A percentile compares a stretch with the other conserved stretches of the same genome.
Conservation (phyloP, 2,329 filamentous ascomycete species). For the Alternaria solani region DNA sequence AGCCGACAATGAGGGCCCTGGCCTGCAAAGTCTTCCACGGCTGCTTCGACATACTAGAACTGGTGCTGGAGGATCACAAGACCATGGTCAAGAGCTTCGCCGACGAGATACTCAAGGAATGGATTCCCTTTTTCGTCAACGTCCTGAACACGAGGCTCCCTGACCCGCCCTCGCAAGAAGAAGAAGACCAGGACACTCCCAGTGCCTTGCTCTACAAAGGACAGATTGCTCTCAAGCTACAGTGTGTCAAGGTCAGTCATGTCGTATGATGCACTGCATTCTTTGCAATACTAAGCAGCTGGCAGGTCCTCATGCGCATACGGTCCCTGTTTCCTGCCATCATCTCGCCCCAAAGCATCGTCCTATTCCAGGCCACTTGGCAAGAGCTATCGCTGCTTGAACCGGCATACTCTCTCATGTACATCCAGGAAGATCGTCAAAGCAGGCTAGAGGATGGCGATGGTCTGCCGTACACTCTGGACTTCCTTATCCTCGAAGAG, state of each 20-base stretch:
- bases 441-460: conserved; percentile 90
- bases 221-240: conserved; percentile 84
- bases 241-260: conserved; percentile 77
- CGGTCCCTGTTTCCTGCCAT: conserved; percentile 82
- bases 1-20: conserved; percentile 79
- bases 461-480: conserved; percentile 89
- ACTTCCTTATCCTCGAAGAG: conserved; percentile 92
- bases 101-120: conserved; percentile 80
- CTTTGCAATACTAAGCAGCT: conserved; percentile 50
- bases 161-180: conserved; percentile 62
- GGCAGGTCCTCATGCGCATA: conserved; percentile 80
- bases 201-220: conserved; percentile 77
- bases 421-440: conserved; percentile 85
- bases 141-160: conserved; percentile 80
- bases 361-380: conserved; percentile 88
- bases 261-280: not conserved
- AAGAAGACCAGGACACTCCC: conserved; percentile 64
- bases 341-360: conserved; percentile 81
- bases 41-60: conserved; percentile 94
- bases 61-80: conserved; percentile 93
- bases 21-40: conserved; percentile 89
- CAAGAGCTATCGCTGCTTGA: conserved; percentile 80
- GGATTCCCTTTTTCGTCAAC: conserved; percentile 88
- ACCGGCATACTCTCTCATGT: conserved; percentile 78
- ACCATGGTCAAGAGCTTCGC: conserved; percentile 87